phyloP scores from a whole-genome alignment of 2,329 filamentous ascomycete genomes.

The Colletotrichum simmondsii region DNA sequence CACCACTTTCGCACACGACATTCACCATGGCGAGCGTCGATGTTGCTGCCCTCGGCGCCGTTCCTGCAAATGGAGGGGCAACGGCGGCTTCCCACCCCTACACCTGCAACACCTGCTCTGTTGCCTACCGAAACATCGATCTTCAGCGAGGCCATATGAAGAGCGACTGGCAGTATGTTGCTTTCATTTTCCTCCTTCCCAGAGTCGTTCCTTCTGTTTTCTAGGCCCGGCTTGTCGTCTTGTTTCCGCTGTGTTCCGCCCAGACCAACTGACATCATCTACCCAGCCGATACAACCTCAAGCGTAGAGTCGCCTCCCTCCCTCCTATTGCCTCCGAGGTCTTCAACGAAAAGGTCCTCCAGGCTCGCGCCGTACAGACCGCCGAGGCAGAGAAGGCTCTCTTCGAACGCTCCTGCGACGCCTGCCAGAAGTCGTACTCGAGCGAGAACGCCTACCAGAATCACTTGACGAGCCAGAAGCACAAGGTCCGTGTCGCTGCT shows the following conservation, averaged over 20 bases:
- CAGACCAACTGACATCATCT: constrained; percentile 33
- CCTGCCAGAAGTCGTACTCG: constrained; percentile 93
- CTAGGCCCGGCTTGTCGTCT: background rate
- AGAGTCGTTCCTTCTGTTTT: background rate
- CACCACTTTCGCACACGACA: constrained; percentile 6
- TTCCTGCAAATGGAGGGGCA: constrained; percentile 42
- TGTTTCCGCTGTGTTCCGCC: background rate
- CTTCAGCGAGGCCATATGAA: constrained; percentile 97
- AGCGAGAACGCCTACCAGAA: constrained; percentile 97
- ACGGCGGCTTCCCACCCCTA: constrained; percentile 78
- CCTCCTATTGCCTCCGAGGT: constrained; percentile 91
- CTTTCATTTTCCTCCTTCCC: background rate
- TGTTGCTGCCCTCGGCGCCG: constrained; percentile 32
- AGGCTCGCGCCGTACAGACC: constrained; percentile 85
- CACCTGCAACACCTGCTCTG: constrained; percentile 98
- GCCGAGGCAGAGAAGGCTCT: constrained; percentile 89
- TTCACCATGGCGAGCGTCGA: constrained; percentile 58
- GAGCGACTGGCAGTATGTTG: constrained; percentile 94
- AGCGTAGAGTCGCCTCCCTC: constrained; percentile 89
- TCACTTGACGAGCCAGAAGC: constrained; percentile 90
- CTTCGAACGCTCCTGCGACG: constrained; percentile 84
- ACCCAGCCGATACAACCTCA: constrained; percentile 89
- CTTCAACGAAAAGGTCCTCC: constrained; percentile 95
- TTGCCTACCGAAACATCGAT: constrained; percentile 94
- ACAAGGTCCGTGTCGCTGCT: constrained; percentile 74